Percentiles rank a stretch among this genome's conserved stretches.
Conservation (phyloP, 225 moss, liverwort and hornwort species). For the Bryum argenteum region DNA sequence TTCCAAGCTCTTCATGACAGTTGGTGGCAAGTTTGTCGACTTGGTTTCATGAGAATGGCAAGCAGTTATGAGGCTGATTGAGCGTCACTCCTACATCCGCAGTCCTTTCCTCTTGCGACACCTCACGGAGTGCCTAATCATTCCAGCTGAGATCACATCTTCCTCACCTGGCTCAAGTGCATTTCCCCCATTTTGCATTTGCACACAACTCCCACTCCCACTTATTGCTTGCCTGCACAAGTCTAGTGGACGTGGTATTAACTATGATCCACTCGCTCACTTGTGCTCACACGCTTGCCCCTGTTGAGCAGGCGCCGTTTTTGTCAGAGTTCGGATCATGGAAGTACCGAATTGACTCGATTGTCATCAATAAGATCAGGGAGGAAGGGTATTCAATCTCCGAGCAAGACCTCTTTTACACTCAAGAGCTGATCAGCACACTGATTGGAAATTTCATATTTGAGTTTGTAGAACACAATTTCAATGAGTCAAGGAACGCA, state of each 20-base stretch:
- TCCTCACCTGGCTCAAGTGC: constrained; percentile 12
- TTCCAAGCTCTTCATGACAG: constrained; percentile 34
- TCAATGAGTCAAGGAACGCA: too few species aligned
- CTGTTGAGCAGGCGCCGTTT: neutral
- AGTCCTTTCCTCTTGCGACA: constrained; percentile 26
- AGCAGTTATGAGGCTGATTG: constrained; percentile 20
- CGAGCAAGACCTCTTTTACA: too few species aligned
- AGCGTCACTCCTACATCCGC: neutral
- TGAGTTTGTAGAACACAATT: too few species aligned
- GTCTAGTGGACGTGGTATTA: neutral
- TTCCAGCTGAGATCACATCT: constrained; percentile 19
- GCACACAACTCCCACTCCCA: neutral
- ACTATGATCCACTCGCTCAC: neutral
- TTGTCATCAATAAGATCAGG: too few species aligned
- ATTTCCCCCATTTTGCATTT: neutral
- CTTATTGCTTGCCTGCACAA: neutral
- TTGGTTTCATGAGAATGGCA: constrained; percentile 23
- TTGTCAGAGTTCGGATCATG: neutral
- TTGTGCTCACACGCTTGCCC: neutral
- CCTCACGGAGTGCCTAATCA: constrained; percentile 23
- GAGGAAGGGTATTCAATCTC: too few species aligned
- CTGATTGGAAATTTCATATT: too few species aligned
- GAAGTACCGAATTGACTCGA: too few species aligned
- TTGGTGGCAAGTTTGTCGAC: constrained; percentile 45
- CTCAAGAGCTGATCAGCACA: too few species aligned